These are phyloP conservation scores for Vaccinium darrowii DNA, from an alignment of 148 eudicot species.

Conservation along the genomic window DNA sequence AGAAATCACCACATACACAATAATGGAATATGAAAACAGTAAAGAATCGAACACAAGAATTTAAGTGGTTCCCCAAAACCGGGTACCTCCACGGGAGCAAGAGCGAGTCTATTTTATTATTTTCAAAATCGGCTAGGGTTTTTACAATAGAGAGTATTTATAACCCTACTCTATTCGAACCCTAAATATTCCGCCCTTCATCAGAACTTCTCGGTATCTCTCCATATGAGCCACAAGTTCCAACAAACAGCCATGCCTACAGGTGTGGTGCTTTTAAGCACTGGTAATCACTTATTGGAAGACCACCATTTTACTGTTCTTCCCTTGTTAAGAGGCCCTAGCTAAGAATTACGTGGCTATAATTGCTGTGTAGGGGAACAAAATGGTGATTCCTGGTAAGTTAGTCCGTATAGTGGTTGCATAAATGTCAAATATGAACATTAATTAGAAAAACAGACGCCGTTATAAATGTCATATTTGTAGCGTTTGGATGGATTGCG, in stretches of 20 bases:
- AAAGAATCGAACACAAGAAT: too few relatives aligned
- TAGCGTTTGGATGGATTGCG: not conserved
- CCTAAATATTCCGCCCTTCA: too few relatives aligned
- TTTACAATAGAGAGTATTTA: too few relatives aligned
- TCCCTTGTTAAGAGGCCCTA: not conserved
- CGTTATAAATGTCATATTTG: not conserved
- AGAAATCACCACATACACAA: too few relatives aligned
- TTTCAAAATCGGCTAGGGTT: too few relatives aligned
- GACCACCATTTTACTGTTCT: not conserved
- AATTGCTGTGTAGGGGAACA: not conserved
- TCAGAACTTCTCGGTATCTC: too few relatives aligned
- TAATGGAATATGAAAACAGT: too few relatives aligned
- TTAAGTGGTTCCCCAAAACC: too few relatives aligned
- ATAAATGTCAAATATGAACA: not conserved
- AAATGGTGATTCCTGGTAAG: not conserved
- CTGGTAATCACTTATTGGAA: not conserved
- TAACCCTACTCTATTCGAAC: too few relatives aligned
- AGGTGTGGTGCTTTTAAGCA: constrained; percentile 1
- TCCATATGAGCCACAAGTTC: too few relatives aligned
- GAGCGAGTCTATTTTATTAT: too few relatives aligned
- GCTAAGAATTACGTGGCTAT: not conserved
- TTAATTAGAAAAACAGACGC: not conserved
- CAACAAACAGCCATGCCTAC: not conserved
- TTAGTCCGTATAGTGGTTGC: not conserved
- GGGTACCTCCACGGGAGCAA: too few relatives aligned